These are phyloP conservation scores for Irpex sp. DNA, from an alignment of 1,284 basidiomycete species.

Conservation along the genomic window DNA sequence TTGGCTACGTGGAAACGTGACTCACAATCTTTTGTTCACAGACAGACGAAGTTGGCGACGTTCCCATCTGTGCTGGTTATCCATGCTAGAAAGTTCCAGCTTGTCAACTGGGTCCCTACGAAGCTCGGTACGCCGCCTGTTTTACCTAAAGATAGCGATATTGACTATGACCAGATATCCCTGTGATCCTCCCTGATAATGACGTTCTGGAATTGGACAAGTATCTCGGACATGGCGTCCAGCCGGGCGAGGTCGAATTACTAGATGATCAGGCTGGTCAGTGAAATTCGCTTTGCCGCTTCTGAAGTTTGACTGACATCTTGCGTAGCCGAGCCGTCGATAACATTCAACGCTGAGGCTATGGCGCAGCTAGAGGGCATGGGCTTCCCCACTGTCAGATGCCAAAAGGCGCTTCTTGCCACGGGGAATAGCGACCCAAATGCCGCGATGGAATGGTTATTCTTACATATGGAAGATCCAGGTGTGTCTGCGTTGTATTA, in stretches of 20 bases:
- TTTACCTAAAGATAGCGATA: neutral
- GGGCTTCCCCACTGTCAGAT: conserved; percentile 84
- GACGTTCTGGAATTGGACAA: conserved; percentile 64
- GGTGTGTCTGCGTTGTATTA: conserved; percentile 40
- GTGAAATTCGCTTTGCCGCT: conserved; percentile 33
- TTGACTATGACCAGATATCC: conserved; percentile 62
- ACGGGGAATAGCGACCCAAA: conserved; percentile 82
- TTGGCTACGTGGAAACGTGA: neutral
- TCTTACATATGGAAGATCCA: conserved; percentile 92
- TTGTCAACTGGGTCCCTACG: conserved; percentile 95
- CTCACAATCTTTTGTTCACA: conserved; percentile 25
- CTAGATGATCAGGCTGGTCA: conserved; percentile 50
- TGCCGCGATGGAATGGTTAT: conserved; percentile 94
- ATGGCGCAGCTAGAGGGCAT: conserved; percentile 78
- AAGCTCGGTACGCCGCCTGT: conserved; percentile 72
- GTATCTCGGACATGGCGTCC: conserved; percentile 74
- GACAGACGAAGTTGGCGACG: conserved; percentile 74
- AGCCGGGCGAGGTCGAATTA: conserved; percentile 71
- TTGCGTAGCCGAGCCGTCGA: conserved; percentile 35
- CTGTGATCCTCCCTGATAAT: conserved; percentile 67
- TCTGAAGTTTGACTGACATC: conserved; percentile 10
- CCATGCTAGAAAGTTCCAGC: conserved; percentile 93
- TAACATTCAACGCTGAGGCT: conserved; percentile 65
- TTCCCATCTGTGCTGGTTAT: conserved; percentile 90
- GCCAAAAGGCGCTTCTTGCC: conserved; percentile 86